These are phyloP conservation scores for Pseudocercospora fuligena DNA, from an alignment of 2,329 filamentous ascomycete genomes.

Conservation along the genomic window DNA sequence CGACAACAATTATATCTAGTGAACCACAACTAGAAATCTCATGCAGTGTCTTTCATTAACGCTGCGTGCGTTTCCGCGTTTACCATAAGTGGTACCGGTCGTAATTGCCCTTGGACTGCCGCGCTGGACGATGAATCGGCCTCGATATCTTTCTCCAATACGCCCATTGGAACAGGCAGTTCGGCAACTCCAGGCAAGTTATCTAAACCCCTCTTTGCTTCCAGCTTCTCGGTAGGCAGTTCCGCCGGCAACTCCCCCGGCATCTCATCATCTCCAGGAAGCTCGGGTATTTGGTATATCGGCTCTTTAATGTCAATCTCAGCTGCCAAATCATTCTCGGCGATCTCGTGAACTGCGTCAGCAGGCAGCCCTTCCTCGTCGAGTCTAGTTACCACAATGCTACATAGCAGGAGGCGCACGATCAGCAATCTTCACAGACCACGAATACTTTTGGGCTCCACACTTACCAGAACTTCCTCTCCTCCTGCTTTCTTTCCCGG, in stretches of 20 bases:
- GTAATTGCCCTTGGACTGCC: no score
- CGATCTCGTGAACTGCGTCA: conserved; percentile 8
- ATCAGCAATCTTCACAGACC: no score
- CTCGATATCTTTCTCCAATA: neutral
- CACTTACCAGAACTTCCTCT: conserved; percentile 15
- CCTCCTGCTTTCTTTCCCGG: conserved; percentile 19
- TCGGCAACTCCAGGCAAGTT: neutral
- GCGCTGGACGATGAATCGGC: neutral
- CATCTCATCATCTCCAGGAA: conserved; percentile 17
- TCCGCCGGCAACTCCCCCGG: conserved; percentile 14
- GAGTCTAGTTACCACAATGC: conserved; percentile 18
- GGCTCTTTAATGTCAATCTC: conserved; percentile 8
- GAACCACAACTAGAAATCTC: neutral
- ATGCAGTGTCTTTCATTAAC: conserved; percentile 7
- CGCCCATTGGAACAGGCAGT: neutral
- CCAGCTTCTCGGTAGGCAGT: neutral
- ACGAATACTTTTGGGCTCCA: no score
- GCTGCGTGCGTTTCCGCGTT: conserved; percentile 14
- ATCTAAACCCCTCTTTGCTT: neutral
- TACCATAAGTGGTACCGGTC: conserved; percentile 12
- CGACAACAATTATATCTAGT: neutral
- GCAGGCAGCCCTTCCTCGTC: conserved; percentile 13
- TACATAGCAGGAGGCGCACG: no score
- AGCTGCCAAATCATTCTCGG: conserved; percentile 5
- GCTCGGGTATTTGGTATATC: conserved; percentile 15